Base-by-base conservation (phyloP, 2,329 filamentous ascomycete species). In the Epichloe bromicola region DNA sequence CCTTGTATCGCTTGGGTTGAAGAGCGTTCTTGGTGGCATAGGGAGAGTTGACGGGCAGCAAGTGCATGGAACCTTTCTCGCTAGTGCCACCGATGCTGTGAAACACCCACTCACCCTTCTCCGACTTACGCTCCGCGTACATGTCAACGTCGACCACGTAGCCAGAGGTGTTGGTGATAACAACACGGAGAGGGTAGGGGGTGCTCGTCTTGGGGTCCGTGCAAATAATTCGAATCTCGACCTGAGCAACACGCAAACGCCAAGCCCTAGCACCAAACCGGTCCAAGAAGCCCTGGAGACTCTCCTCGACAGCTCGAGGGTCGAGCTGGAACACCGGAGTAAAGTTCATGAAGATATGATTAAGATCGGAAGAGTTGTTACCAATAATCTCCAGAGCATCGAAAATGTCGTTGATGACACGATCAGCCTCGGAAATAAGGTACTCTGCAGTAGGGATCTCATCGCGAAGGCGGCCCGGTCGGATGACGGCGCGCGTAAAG, bases 281-380 rank as follows among this genome's bases (percentile, higher is more conserved):
- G 63, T 97, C 93, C 59, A 98, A 75, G 82, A 98, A 98, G 51
- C 90, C 90, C 63, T 86, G 88, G 23, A 98, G 81, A 33, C 88
- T 91, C 69, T 94, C 81, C 72, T 97, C 89, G 15, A 98, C 88
- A 72, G 96, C 88, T 53, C 81, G 74, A 3, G 93, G 90, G 63
- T 88, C 78, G 46, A 98, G 81, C 66, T 89, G 88, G 82, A 98
- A 97, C 53, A 96, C 87, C 10, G 90, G 88, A 0, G 88, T 93
- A 74, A 98, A 98, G 79, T 98, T 97, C 78, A 98, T 93, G 76
- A 98, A 98, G 78, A 98, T 93, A 74, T 98, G 93, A 77, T 98
- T 98, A 65, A 98, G 79, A 76, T 98, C 93, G 48, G 93, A 95
- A 74, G 95, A 94, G 75, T 96, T 97, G 78, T 95, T 96, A 65